These are phyloP conservation scores for Aspergillus pseudonomiae DNA, from an alignment of 2,329 filamentous ascomycete species.

Conservation along the genomic window DNA sequence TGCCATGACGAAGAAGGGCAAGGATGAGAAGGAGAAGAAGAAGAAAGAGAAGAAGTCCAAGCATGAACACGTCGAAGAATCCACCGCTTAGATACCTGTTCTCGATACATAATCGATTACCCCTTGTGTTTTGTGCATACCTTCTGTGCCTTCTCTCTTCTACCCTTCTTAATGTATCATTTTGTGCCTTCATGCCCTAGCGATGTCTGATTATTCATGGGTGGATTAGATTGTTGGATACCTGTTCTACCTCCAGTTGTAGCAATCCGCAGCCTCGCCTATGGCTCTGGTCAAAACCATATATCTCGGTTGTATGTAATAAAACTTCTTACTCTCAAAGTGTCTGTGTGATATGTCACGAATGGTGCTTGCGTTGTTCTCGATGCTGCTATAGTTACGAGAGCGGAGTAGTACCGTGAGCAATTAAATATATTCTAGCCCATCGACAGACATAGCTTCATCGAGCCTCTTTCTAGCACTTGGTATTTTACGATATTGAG, in stretches of 20 bases:
- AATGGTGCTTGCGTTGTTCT: background rate
- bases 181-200: slow-evolving; percentile 1
- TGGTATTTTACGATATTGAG: background rate
- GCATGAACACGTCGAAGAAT: slow-evolving; percentile 27
- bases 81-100: slow-evolving; percentile 10
- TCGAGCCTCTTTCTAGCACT: background rate
- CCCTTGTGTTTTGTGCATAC: slow-evolving; percentile 6
- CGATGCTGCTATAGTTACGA: background rate
- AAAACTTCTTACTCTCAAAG: background rate
- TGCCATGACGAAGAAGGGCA: slow-evolving; percentile 90
- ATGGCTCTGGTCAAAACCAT: background rate
- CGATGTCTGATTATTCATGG: background rate
- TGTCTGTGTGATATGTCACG: background rate
- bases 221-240: slow-evolving; percentile 4
- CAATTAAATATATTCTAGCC: background rate
- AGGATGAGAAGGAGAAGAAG: slow-evolving; percentile 76
- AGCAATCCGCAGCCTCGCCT: background rate
- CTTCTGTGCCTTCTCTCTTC: background rate
- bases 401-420: background rate
- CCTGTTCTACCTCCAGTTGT: background rate
- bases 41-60: slow-evolving; percentile 61
- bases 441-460: background rate
- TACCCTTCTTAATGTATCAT: slow-evolving; percentile 1
- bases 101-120: slow-evolving; percentile 3
- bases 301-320: slow-evolving; percentile 1